Conservation (phyloP, 805 yeast genomes). For the Crinitomyces ghanaensis region DNA sequence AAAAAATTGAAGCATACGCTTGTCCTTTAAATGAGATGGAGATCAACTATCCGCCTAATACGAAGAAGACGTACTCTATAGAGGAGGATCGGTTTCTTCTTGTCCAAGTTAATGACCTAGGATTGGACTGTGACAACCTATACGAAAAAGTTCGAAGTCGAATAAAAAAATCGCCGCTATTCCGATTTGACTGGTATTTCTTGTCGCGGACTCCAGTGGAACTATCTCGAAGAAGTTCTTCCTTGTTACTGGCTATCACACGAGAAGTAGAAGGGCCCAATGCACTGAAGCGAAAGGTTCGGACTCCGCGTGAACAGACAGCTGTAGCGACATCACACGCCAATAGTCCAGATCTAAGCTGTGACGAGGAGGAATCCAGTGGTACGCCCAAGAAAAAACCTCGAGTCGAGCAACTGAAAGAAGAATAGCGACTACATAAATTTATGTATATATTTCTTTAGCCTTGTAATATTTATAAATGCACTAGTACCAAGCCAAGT, state of each 20-base stretch:
- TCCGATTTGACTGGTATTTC: slow-evolving; percentile 80
- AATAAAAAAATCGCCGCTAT: slow-evolving; percentile 61
- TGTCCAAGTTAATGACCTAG: slow-evolving; percentile 67
- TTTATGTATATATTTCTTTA: no score
- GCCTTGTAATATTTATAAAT: no score
- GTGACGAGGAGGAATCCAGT: no score
- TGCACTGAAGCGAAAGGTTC: slow-evolving; percentile 9
- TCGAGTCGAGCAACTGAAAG: no score
- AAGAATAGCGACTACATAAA: no score
- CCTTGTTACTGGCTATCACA: slow-evolving; percentile 62
- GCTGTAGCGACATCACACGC: no score
- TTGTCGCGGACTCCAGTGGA: slow-evolving; percentile 71
- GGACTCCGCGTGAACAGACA: no score
- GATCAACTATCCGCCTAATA: slow-evolving; percentile 56
- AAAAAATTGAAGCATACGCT: slow-evolving; percentile 56
- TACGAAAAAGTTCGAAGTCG: slow-evolving; percentile 70
- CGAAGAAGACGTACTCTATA: slow-evolving; percentile 66
- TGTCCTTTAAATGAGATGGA: slow-evolving; percentile 73
- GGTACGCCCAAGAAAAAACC: no score
- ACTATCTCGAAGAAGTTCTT: slow-evolving; percentile 67
- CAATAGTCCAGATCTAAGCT: no score
- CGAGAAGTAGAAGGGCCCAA: slow-evolving; percentile 44
- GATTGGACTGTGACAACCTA: slow-evolving; percentile 66
- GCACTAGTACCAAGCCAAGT: no score
- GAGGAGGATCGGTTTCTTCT: slow-evolving; percentile 86